A percentile compares a stretch with the other conserved stretches of the same genome.
Conservation (phyloP, 1,284 basidiomycete genomes). For the Ganoderma lucidum region DNA sequence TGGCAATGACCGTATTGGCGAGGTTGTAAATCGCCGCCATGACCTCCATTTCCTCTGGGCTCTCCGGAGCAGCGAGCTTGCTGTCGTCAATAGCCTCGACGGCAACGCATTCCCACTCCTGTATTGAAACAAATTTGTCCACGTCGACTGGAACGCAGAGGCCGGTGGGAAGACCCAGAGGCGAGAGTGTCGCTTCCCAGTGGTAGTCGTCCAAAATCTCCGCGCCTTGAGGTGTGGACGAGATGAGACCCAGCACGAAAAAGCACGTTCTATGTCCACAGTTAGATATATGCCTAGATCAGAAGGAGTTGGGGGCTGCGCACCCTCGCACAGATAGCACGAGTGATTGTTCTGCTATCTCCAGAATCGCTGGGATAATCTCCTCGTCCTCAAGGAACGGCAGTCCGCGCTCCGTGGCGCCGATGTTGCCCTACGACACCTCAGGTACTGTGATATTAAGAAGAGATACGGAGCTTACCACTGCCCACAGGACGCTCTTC, state of each 20-base stretch:
- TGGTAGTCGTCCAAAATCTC: conserved; percentile 90
- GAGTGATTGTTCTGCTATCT: conserved; percentile 90
- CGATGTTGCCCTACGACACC: conserved; percentile 85
- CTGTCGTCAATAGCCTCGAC: conserved; percentile 53
- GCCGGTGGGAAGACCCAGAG: conserved; percentile 89
- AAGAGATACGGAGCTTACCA: conserved; percentile 64
- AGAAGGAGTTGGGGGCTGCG: conserved; percentile 36
- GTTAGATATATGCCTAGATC: neutral
- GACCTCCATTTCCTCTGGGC: conserved; percentile 85
- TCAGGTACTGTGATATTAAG: neutral
- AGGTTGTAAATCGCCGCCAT: conserved; percentile 93
- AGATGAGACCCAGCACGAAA: conserved; percentile 90
- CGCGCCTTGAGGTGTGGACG: conserved; percentile 76
- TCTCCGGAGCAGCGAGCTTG: conserved; percentile 70
- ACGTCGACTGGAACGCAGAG: conserved; percentile 89
- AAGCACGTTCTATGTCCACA: conserved; percentile 82
- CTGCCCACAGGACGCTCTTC: conserved; percentile 97
- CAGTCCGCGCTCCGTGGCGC: conserved; percentile 89
- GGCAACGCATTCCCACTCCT: conserved; percentile 71
- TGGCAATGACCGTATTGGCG: conserved; percentile 95
- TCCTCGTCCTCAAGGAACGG: conserved; percentile 95
- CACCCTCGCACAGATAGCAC: conserved; percentile 95
- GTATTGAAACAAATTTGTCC: conserved; percentile 81
- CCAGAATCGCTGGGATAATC: conserved; percentile 87
- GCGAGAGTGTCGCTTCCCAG: conserved; percentile 92